Conservation (phyloP, 2,329 filamentous ascomycete species). For the Aphanocladium album region DNA sequence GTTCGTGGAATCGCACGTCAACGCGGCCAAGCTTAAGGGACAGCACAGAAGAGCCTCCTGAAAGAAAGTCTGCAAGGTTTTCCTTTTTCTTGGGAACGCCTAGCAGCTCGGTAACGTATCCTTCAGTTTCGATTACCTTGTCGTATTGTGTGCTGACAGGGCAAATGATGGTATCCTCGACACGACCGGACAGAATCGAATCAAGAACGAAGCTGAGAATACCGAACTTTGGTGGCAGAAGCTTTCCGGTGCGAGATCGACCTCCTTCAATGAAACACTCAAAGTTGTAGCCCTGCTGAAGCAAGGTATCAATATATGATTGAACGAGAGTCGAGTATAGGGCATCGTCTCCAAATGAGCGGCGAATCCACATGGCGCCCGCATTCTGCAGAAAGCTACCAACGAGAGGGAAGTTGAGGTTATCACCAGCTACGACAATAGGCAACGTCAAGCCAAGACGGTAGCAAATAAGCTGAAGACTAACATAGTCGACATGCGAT, state of each 20-base stretch:
- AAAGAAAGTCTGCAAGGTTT: slow-evolving; percentile 85
- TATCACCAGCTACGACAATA: slow-evolving; percentile 91
- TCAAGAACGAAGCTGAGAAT: slow-evolving; percentile 90
- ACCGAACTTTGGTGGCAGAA: slow-evolving; percentile 90
- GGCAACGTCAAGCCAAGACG: slow-evolving; percentile 83
- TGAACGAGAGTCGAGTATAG: slow-evolving; percentile 92
- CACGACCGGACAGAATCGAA: slow-evolving; percentile 79
- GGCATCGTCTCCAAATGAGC: slow-evolving; percentile 87
- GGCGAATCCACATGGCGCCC: slow-evolving; percentile 94
- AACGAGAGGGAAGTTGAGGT: slow-evolving; percentile 88
- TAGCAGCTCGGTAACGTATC: slow-evolving; percentile 89
- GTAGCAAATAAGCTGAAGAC: slow-evolving; percentile 92
- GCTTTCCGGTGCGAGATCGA: slow-evolving; percentile 85
- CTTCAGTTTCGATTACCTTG: slow-evolving; percentile 97
- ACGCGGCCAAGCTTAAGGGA: slow-evolving; percentile 86
- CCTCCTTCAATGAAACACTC: slow-evolving; percentile 98
- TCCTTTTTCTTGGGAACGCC: slow-evolving; percentile 95
- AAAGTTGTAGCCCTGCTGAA: slow-evolving; percentile 88
- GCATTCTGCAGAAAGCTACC: slow-evolving; percentile 90
- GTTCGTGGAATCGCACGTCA: slow-evolving; percentile 92
- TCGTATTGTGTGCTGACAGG: slow-evolving; percentile 98
- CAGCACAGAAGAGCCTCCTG: slow-evolving; percentile 75
- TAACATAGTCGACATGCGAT: slow-evolving; percentile 95
- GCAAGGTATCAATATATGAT: slow-evolving; percentile 85
- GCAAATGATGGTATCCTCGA: slow-evolving; percentile 87